phyloP scores from a whole-genome alignment of 192 early-diverging fungal genomes.

The Spizellomyces sp. region DNA sequence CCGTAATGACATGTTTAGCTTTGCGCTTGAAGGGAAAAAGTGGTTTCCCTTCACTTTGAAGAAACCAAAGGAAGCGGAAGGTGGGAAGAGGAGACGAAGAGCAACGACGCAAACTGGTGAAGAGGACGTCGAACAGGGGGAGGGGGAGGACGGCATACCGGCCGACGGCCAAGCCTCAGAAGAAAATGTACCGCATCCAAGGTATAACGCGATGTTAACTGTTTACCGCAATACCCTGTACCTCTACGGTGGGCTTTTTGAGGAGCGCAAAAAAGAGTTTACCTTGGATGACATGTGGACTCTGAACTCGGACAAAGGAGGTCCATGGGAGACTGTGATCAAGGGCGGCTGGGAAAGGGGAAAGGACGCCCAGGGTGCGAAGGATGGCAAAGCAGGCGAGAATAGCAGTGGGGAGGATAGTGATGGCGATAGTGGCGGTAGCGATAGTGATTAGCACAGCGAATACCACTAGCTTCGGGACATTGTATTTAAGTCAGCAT shows the following conservation, averaged over 20 bases:
- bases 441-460: constrained; percentile 13
- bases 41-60: constrained; percentile 64
- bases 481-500: too few relatives aligned
- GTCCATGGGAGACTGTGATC: constrained; percentile 54
- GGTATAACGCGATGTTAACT: constrained; percentile 71
- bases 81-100: constrained; percentile 34
- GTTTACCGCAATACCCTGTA: constrained; percentile 57
- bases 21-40: constrained; percentile 58
- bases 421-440: constrained; percentile 10
- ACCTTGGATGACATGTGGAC: constrained; percentile 64
- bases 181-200: constrained; percentile 49
- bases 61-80: constrained; percentile 31
- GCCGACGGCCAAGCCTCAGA: background rate
- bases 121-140: background rate
- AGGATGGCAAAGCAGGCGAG: constrained; percentile 50
- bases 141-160: background rate
- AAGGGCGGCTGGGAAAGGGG: constrained; percentile 54
- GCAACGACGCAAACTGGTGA: background rate
- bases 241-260: constrained; percentile 68
- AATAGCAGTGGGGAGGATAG: constrained; percentile 36
- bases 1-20: constrained; percentile 62
- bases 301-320: constrained; percentile 67
- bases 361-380: constrained; percentile 46
- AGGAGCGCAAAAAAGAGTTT: constrained; percentile 61
- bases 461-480: background rate